A percentile compares a stretch with the other conserved stretches of the same genome.
Conservation (phyloP, 148 eudicot species). For the Rhododendron henanense region DNA sequence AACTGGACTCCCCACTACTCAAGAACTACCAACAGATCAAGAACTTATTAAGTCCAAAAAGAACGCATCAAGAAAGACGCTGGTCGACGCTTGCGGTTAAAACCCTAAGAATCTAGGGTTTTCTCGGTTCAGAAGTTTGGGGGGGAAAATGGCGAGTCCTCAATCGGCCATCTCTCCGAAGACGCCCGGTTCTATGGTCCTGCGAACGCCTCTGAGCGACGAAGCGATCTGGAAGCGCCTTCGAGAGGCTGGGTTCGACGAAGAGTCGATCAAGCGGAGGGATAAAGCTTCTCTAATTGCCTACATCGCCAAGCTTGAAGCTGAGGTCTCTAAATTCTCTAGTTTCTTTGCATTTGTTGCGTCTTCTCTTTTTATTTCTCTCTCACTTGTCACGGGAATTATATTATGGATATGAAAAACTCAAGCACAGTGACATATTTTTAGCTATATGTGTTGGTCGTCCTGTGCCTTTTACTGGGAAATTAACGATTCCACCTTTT, state of each 20-base stretch:
- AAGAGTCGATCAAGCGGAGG: slow-evolving; percentile 76
- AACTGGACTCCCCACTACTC: background rate
- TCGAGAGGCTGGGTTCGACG: slow-evolving; percentile 69
- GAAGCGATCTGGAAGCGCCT: slow-evolving; percentile 73
- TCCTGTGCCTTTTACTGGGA: background rate
- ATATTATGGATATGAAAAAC: background rate
- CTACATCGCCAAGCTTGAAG: slow-evolving; percentile 85
- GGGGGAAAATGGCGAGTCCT: slow-evolving; percentile 51
- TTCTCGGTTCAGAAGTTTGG: background rate
- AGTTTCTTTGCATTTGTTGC: background rate
- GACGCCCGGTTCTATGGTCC: slow-evolving; percentile 49
- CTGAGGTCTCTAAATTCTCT: slow-evolving; percentile 47
- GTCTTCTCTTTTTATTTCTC: background rate
- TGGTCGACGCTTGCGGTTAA: background rate
- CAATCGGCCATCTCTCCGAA: slow-evolving; percentile 29
- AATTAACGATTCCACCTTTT: background rate
- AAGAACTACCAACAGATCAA: slow-evolving; percentile 1
- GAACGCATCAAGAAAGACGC: background rate
- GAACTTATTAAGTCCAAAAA: background rate
- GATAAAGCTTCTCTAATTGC: slow-evolving; percentile 91
- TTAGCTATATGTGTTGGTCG: background rate
- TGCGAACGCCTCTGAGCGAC: slow-evolving; percentile 44
- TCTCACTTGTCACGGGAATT: background rate
- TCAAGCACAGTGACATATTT: background rate
- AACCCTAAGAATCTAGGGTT: slow-evolving; percentile 3